phyloP scores from a whole-genome alignment of 768 basidiomycete genomes.

The Tricholoma furcatifolium region DNA sequence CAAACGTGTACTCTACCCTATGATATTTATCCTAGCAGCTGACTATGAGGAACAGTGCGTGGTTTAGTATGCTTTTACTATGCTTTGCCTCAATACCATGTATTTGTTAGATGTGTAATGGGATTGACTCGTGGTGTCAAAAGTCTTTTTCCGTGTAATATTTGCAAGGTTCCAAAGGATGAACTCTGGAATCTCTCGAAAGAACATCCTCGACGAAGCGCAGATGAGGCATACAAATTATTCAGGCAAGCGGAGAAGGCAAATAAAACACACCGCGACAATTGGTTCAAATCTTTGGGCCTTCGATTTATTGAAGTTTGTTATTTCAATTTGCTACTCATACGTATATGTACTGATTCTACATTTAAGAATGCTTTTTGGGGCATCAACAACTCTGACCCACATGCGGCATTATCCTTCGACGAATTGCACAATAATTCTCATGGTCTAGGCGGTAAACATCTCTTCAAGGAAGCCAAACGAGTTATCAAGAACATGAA shows the following conservation, averaged over 20 bases:
- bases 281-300: neutral
- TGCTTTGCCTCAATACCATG: neutral
- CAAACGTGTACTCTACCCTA: constrained; percentile 17
- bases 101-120: neutral
- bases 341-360: neutral
- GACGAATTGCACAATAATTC: constrained; percentile 26
- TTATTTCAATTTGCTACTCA: too few species aligned
- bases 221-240: constrained; percentile 6
- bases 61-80: constrained; percentile 1
- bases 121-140: neutral
- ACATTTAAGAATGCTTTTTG: constrained; percentile 28
- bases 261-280: neutral
- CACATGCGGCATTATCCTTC: constrained; percentile 23
- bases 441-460: constrained; percentile 23
- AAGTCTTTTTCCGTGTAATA: neutral
- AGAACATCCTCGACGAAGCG: neutral
- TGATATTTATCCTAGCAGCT: constrained; percentile 27
- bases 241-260: neutral
- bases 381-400: constrained; percentile 22
- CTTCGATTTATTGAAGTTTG: neutral
- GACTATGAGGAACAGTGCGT: constrained; percentile 34
- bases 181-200: constrained; percentile 17
- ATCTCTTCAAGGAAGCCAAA: constrained; percentile 24
- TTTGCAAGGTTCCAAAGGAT: constrained; percentile 22
- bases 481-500: neutral